Base-by-base conservation (phyloP, 176 grass and related monocot genomes). In the Bolboschoenus planiculmis region DNA sequence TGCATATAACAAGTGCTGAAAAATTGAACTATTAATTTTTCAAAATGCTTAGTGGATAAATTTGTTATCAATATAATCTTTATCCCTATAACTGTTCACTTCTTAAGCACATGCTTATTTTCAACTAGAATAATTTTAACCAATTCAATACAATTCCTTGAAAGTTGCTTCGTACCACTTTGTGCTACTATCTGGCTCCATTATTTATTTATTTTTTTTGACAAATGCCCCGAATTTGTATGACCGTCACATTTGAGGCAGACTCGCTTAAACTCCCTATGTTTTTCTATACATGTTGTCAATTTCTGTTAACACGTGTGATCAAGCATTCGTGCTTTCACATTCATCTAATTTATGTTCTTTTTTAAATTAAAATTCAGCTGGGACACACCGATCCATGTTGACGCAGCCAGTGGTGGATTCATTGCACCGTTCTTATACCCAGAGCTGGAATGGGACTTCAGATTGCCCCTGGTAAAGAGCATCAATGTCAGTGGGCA, bases 361-460 rank as follows among this genome's bases (percentile, higher is more conserved):
- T 53, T 31, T 2, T 24, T 33, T 20, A 30, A 3, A 33, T 51
- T 20, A 33, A 56, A 11, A 42, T 85, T 81, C 80, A 97, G 94
- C 31, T 97, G 94, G 94, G 84, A 94, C 78, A 97, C 94, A 59
- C 94, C 94, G 18, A 97, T 97, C 88, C 91, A 97, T 59, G 94
- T 97, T 0, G 91, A 97, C 27, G 91, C 94, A 33, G 94, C 94
- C 23, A 97, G 94, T 81, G 94, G 94, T 3, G 94, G 94, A 16
- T 97, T 97, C 91, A 97, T 97, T 39, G 94, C 94, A 11, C 94
- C 94, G 5, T 97, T 97, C 87, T 58, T 97, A 53, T 93, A 93
- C 89, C 94, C 94, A 0, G 87, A 97, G 8, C 87, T 97, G 86
- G 89, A 85, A 76, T 94, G 94, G 94, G 94, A 97, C 88, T 97